These are phyloP conservation scores for Aureobasidium uvarum DNA, from an alignment of 2,329 filamentous ascomycete species.

Conservation along the genomic window DNA sequence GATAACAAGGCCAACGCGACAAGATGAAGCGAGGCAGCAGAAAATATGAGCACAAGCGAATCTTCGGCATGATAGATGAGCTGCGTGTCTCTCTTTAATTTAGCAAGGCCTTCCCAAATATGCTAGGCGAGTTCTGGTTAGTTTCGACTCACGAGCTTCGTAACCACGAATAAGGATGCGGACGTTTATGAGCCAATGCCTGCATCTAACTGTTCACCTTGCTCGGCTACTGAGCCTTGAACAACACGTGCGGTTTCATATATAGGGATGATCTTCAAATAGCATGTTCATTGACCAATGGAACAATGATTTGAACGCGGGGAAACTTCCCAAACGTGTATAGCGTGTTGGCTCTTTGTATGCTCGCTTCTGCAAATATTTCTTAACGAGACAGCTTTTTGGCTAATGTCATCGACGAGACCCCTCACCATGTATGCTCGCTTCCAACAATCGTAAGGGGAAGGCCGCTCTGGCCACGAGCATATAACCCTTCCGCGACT, in stretches of 20 bases:
- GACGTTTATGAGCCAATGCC: neutral
- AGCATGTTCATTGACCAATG: neutral
- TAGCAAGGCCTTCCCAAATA: no score
- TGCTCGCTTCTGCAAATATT: neutral
- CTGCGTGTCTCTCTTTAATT: no score
- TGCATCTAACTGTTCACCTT: neutral
- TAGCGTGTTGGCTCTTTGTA: neutral
- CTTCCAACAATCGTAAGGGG: neutral
- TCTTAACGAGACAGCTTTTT: neutral
- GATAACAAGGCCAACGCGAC: no score
- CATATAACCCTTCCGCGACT: neutral
- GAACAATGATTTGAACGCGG: neutral
- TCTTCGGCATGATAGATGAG: no score
- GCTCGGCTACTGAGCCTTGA: neutral
- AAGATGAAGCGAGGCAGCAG: no score
- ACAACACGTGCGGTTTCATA: neutral
- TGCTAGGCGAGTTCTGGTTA: no score
- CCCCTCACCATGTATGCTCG: neutral
- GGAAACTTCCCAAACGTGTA: neutral
- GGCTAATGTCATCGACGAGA: neutral
- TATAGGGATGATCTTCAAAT: neutral
- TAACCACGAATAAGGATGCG: neutral
- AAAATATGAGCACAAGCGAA: no score
- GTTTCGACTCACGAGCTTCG: no score
- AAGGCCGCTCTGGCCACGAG: neutral